Conservation (phyloP, 495 filamentous ascomycete genomes). For the Aspergillus olivimuriae region DNA sequence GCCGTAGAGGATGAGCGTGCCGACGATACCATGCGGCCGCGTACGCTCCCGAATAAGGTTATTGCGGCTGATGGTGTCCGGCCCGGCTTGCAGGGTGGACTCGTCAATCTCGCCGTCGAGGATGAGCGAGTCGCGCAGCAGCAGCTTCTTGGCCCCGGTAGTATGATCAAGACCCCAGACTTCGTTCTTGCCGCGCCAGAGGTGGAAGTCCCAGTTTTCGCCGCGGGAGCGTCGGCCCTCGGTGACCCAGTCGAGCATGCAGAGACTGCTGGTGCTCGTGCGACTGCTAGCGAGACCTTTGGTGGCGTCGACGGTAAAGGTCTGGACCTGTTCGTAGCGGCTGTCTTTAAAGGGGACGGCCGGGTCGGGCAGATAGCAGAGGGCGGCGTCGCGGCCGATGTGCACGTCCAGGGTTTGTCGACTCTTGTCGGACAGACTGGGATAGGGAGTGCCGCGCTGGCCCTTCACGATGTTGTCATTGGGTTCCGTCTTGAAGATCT, state of each 20-base stretch:
- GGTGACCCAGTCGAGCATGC: conserved; percentile 87
- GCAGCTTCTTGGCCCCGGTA: conserved; percentile 46
- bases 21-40: conserved; percentile 55
- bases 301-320: conserved; percentile 58
- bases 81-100: conserved; percentile 4
- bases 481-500: conserved; percentile 76
- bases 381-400: conserved; percentile 53
- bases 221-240: conserved; percentile 79
- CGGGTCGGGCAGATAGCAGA: conserved; percentile 93
- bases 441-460: conserved; percentile 21
- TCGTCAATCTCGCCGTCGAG: conserved; percentile 52
- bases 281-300: conserved; percentile 33
- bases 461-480: conserved; percentile 29
- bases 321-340: conserved; percentile 75
- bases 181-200: conserved; percentile 81
- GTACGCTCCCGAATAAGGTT: conserved; percentile 37
- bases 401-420: conserved; percentile 61
- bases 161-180: conserved; percentile 54
- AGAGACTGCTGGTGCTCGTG: conserved; percentile 48
- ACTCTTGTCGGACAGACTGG: conserved; percentile 44
- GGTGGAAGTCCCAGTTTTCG: conserved; percentile 79
- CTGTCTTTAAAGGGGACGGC: conserved; percentile 80
- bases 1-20: conserved; percentile 77
- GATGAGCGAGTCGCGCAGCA: conserved; percentile 77
- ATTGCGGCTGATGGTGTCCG: conserved; percentile 44